Evolutionary conservation across 164 flowering plant genomes (phyloP).

Genomic region (Macadamia integrifolia): DNA sequence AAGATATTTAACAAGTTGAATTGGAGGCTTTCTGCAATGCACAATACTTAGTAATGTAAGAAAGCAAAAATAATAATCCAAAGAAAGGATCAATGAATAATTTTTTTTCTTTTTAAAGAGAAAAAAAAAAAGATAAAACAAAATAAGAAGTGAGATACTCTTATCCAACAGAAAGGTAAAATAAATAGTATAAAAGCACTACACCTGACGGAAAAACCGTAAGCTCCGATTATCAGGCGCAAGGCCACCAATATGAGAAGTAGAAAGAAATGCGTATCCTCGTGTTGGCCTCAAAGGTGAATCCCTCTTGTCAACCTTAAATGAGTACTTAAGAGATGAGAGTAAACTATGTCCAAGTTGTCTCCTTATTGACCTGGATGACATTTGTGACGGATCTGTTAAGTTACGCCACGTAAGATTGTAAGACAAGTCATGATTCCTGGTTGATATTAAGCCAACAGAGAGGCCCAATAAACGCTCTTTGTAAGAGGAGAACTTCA

Average conservation of each 20-base stretch:
- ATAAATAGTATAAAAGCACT: neutral
- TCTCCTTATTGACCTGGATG: constrained; percentile 68
- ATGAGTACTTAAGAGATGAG: constrained; percentile 75
- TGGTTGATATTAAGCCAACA: constrained; percentile 62
- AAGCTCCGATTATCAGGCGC: constrained; percentile 64
- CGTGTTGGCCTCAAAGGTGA: constrained; percentile 74
- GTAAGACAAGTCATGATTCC: constrained; percentile 66
- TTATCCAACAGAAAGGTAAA: neutral
- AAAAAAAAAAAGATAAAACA: neutral
- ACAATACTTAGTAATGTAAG: neutral
- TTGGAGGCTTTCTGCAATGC: neutral
- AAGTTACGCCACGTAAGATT: constrained; percentile 80
- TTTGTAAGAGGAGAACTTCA: constrained; percentile 81
- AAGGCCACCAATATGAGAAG: constrained; percentile 77
- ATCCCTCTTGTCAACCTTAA: constrained; percentile 65
- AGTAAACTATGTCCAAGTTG: constrained; percentile 84
- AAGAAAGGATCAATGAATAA: too few relatives aligned
- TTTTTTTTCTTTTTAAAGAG: neutral
- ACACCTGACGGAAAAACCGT: constrained; percentile 90
- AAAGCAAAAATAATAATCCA: too few relatives aligned
- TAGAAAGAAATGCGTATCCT: constrained; percentile 74
- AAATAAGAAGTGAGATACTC: neutral
- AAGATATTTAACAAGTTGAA: neutral
- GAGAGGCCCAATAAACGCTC: constrained; percentile 70
- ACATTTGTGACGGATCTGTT: constrained; percentile 80